A percentile compares a stretch with the other conserved stretches of the same genome.
Evolutionary conservation across 2,329 filamentous ascomycete genomes (phyloP).

Genomic region (Ophiostoma triangulosporum): DNA sequence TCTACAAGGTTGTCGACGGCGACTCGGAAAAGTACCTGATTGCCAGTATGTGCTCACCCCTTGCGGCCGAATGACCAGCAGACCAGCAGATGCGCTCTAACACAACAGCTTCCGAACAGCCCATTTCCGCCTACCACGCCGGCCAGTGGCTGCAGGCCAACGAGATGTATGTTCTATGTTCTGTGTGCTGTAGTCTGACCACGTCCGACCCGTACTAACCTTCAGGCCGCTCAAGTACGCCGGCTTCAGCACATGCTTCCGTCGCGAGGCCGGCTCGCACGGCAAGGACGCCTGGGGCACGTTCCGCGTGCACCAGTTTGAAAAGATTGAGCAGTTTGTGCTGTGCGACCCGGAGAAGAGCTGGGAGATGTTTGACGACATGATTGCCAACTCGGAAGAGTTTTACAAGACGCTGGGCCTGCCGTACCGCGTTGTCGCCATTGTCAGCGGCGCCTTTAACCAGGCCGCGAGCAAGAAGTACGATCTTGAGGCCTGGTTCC

Average conservation of each 20-base stretch:
- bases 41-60: slow-evolving; percentile 21
- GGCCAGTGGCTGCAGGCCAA: slow-evolving; percentile 82
- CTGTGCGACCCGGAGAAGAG: slow-evolving; percentile 68
- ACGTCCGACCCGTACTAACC: neutral
- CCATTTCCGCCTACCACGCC: slow-evolving; percentile 81
- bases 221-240: slow-evolving; percentile 67
- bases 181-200: no score
- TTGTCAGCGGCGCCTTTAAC: slow-evolving; percentile 92
- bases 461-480: slow-evolving; percentile 80
- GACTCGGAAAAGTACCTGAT: slow-evolving; percentile 71
- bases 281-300: slow-evolving; percentile 78
- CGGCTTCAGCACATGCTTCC: slow-evolving; percentile 89
- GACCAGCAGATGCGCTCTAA: neutral
- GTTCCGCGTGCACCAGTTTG: slow-evolving; percentile 96
- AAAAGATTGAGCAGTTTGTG: slow-evolving; percentile 37
- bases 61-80: neutral
- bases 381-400: slow-evolving; percentile 83
- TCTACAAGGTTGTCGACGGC: slow-evolving; percentile 84
- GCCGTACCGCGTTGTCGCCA: slow-evolving; percentile 83
- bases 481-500: slow-evolving; percentile 89
- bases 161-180: slow-evolving; percentile 46
- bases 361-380: slow-evolving; percentile 85
- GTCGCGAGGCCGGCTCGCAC: slow-evolving; percentile 86
- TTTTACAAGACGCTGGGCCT: slow-evolving; percentile 86
- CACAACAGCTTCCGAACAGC: slow-evolving; percentile 61